Conservation (phyloP, 2,329 filamentous ascomycete genomes). For the Colletotrichum tabaci region DNA sequence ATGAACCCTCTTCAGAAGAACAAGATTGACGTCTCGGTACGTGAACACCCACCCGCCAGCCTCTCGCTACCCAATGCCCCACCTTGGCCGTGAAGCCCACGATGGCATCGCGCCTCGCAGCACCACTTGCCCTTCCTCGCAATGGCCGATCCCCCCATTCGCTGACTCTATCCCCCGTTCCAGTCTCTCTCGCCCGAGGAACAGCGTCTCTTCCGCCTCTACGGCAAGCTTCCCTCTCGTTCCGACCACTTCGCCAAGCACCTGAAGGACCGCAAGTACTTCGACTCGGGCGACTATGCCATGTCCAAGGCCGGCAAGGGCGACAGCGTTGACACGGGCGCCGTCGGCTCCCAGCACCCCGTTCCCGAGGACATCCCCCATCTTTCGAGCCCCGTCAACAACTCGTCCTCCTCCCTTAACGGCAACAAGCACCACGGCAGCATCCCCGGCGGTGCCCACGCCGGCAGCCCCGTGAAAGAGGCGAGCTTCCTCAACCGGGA, state of each 20-base stretch:
- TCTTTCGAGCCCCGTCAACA: conserved; percentile 76
- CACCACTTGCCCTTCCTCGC: background rate
- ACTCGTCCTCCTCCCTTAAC: conserved; percentile 42
- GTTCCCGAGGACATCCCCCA: conserved; percentile 96
- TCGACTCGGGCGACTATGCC: conserved; percentile 96
- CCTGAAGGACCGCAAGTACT: conserved; percentile 99
- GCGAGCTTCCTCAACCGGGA: conserved; percentile 88
- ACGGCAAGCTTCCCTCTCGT: conserved; percentile 97
- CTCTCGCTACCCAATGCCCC: conserved; percentile 37
- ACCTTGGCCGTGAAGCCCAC: conserved; percentile 21
- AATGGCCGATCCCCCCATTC: conserved; percentile 18
- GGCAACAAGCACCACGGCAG: conserved; percentile 41
- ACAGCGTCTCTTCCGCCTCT: conserved; percentile 95
- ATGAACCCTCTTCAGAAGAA: conserved; percentile 99
- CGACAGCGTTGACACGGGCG: conserved; percentile 92
- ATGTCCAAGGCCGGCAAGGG: conserved; percentile 98
- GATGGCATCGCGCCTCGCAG: conserved; percentile 21
- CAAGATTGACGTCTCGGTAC: conserved; percentile 95
- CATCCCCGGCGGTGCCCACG: conserved; percentile 62
- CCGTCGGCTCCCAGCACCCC: conserved; percentile 94
- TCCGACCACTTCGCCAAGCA: conserved; percentile 98
- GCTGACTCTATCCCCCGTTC: conserved; percentile 43
- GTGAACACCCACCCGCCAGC: conserved; percentile 54
- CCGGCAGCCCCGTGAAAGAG: conserved; percentile 91
- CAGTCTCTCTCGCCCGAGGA: conserved; percentile 95